Evolutionary conservation across 208 protist genomes (phyloP).

Genomic region (Trypanosoma vivax): DNA sequence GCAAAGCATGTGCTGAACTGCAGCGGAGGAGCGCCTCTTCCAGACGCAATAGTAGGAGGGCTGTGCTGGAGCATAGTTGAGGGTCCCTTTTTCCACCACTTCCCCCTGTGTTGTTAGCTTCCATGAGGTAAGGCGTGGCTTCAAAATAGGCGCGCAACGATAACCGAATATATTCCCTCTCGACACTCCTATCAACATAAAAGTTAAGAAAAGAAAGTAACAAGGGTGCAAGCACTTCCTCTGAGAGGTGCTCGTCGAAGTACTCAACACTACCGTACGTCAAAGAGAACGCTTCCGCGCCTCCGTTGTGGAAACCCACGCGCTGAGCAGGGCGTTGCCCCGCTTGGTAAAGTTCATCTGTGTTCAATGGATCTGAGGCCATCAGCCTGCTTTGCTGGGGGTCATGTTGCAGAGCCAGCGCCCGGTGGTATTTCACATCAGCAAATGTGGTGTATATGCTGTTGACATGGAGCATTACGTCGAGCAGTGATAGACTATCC

Average conservation of each 20-base stretch:
- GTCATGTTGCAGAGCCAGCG: too few species aligned
- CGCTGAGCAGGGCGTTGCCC: too few species aligned
- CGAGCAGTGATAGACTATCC: slow-evolving; percentile 31
- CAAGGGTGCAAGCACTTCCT: slow-evolving; percentile 15
- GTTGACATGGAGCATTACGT: slow-evolving; percentile 38
- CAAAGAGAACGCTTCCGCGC: too few species aligned
- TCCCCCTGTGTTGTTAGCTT: slow-evolving; percentile 5
- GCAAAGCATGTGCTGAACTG: background rate
- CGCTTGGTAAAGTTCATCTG: too few species aligned
- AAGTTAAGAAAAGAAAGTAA: slow-evolving; percentile 25
- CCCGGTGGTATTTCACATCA: background rate
- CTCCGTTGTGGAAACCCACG: too few species aligned
- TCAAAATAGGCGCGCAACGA: slow-evolving; percentile 23
- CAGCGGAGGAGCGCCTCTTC: slow-evolving; percentile 14
- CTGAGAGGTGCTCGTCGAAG: slow-evolving; percentile 12
- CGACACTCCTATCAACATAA: slow-evolving; percentile 24
- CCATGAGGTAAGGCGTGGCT: slow-evolving; percentile 14
- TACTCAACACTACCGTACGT: slow-evolving; percentile 5
- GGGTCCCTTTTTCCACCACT: background rate
- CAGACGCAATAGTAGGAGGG: slow-evolving; percentile 17
- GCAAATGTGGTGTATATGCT: slow-evolving; percentile 21
- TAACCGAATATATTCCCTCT: slow-evolving; percentile 8
- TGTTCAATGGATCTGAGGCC: too few species aligned
- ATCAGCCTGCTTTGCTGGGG: too few species aligned
- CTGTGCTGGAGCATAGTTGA: slow-evolving; percentile 16